These are phyloP conservation scores for Atkinsonella texensis DNA, from an alignment of 2,329 filamentous ascomycete genomes.

Conservation along the genomic window DNA sequence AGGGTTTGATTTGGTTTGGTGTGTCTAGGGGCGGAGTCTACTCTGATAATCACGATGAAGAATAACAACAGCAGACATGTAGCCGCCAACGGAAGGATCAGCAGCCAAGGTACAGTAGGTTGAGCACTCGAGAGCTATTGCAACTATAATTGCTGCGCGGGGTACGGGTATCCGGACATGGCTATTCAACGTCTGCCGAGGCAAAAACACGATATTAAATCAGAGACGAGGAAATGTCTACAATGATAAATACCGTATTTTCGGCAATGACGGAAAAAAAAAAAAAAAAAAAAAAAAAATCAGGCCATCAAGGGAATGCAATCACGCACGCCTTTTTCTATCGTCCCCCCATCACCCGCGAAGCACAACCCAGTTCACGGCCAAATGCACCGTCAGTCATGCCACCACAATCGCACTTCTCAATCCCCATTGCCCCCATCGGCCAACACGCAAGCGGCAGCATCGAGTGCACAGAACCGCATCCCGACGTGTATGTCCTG, in stretches of 20 bases:
- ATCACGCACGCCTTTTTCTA: too few species aligned
- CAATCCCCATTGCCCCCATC: slow-evolving; percentile 40
- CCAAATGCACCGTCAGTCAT: neutral
- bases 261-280: too few species aligned
- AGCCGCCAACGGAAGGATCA: too few species aligned
- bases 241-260: too few species aligned
- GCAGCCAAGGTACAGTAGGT: neutral
- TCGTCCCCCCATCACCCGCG: too few species aligned
- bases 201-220: neutral
- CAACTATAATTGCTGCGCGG: neutral
- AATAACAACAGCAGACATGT: too few species aligned
- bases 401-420: slow-evolving; percentile 12
- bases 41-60: too few species aligned
- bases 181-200: neutral
- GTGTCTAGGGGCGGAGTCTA: too few species aligned
- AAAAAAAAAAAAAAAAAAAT: too few species aligned
- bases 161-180: neutral
- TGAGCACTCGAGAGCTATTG: neutral
- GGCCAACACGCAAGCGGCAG: slow-evolving; percentile 37
- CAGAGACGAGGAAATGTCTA: too few species aligned
- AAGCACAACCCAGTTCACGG: neutral
- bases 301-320: too few species aligned
- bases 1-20: too few species aligned
- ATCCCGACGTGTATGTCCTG: slow-evolving; percentile 54
- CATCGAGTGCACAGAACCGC: slow-evolving; percentile 50